Evolutionary conservation across 345 rosid genomes (phyloP).

Genomic region (Dimocarpus longan): DNA sequence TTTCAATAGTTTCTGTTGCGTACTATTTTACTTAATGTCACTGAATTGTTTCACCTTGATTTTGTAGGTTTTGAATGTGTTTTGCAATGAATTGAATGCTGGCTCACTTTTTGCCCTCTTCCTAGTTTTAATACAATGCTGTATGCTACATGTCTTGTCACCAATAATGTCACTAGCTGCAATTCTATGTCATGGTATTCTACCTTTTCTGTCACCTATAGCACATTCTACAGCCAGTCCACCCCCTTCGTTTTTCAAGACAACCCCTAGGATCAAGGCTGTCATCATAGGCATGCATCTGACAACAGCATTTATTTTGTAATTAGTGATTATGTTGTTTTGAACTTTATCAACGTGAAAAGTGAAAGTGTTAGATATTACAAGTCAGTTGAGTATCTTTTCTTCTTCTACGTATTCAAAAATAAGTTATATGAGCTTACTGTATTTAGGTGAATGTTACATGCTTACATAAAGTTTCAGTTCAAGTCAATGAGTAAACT

Average conservation of each 20-base stretch:
- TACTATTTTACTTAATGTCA: no score
- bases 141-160: not conserved
- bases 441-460: not conserved
- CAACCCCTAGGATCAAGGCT: not conserved
- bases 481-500: not conserved
- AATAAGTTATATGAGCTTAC: not conserved
- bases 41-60: not conserved
- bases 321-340: not conserved
- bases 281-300: not conserved
- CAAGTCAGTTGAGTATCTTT: not conserved
- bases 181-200: not conserved
- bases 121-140: not conserved
- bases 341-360: not conserved
- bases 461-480: not conserved
- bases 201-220: not conserved
- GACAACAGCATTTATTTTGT: not conserved
- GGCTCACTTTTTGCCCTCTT: not conserved
- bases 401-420: not conserved
- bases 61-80: not conserved
- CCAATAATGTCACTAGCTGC: not conserved
- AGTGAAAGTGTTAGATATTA: conserved; percentile 1
- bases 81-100: not conserved
- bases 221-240: not conserved
- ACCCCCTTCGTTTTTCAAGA: not conserved
- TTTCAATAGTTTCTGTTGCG: no score